Conservation (phyloP, 768 basidiomycete species). For the Lactarius indigo region DNA sequence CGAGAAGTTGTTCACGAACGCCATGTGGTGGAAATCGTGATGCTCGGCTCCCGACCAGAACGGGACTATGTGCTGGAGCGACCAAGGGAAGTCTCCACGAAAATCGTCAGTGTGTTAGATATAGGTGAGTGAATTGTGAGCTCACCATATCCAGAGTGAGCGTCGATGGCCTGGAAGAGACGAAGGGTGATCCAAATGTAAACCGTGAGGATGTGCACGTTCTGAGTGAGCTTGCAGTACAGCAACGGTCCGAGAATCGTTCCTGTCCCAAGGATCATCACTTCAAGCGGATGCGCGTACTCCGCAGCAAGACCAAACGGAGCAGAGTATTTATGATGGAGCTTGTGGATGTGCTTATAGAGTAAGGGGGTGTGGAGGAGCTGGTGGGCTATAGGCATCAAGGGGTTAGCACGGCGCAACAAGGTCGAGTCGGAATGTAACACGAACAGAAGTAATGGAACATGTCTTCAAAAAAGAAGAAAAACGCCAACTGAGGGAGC, state of each 20-base stretch:
- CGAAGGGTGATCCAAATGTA: conserved; percentile 92
- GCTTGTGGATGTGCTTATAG: conserved; percentile 93
- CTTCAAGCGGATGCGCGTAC: conserved; percentile 96
- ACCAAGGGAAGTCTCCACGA: conserved; percentile 90
- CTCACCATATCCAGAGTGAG: conserved; percentile 91
- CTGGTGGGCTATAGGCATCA: conserved; percentile 63
- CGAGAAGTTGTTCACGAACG: conserved; percentile 90
- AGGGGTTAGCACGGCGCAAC: neutral
- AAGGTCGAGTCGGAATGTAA: neutral
- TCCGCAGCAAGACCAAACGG: conserved; percentile 98
- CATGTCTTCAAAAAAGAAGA: conserved; percentile 95
- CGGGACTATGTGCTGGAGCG: conserved; percentile 83
- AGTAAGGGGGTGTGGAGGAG: conserved; percentile 79
- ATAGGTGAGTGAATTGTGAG: conserved; percentile 27
- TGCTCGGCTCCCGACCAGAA: conserved; percentile 98
- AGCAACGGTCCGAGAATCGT: conserved; percentile 86
- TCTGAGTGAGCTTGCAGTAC: conserved; percentile 70
- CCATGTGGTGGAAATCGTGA: conserved; percentile 99
- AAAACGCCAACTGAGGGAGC: conserved; percentile 73
- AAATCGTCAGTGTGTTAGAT: neutral
- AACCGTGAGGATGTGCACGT: conserved; percentile 90
- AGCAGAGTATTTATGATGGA: conserved; percentile 96
- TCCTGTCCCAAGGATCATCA: conserved; percentile 90
- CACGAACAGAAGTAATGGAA: conserved; percentile 83
- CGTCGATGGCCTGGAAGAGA: conserved; percentile 95